Conservation (phyloP, 306 rosid genomes). For the Parietaria judaica region DNA sequence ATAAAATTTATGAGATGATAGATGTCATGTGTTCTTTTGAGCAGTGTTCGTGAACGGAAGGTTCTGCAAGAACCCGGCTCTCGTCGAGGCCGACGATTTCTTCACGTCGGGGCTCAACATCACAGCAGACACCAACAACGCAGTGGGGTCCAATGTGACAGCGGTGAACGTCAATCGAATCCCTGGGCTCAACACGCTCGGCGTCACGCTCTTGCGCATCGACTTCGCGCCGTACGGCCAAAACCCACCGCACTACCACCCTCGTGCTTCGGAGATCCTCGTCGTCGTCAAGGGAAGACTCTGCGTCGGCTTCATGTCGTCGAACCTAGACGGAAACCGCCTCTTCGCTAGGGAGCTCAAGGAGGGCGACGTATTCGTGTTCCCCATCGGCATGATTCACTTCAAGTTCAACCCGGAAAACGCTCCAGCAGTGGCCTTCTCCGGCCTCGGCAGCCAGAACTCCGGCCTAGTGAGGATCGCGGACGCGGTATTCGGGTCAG, state of each 20-base stretch:
- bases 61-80: constrained; percentile 2
- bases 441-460: constrained; percentile 15
- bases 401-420: constrained; percentile 26
- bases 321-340: constrained; percentile 7
- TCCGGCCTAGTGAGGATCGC: constrained; percentile 13
- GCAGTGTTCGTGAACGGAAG: constrained; percentile 15
- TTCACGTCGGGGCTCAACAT: constrained; percentile 3
- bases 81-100: constrained; percentile 5
- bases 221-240: constrained; percentile 15
- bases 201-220: not conserved
- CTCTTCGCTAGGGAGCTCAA: constrained; percentile 8
- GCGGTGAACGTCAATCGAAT: constrained; percentile 15
- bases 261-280: constrained; percentile 17
- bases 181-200: constrained; percentile 12
- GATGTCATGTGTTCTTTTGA: no score
- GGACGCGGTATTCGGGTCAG: constrained; percentile 35
- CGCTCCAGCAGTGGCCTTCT: constrained; percentile 17
- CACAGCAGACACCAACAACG: constrained; percentile 13
- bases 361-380: constrained; percentile 16
- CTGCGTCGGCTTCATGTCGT: constrained; percentile 27
- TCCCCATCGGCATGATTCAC: constrained; percentile 20
- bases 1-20: no score
- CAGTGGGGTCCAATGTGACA: constrained; percentile 10
- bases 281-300: constrained; percentile 25
- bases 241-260: constrained; percentile 17